phyloP scores from a whole-genome alignment of 2,329 filamentous ascomycete species.

The Zymoseptoria crescenta region DNA sequence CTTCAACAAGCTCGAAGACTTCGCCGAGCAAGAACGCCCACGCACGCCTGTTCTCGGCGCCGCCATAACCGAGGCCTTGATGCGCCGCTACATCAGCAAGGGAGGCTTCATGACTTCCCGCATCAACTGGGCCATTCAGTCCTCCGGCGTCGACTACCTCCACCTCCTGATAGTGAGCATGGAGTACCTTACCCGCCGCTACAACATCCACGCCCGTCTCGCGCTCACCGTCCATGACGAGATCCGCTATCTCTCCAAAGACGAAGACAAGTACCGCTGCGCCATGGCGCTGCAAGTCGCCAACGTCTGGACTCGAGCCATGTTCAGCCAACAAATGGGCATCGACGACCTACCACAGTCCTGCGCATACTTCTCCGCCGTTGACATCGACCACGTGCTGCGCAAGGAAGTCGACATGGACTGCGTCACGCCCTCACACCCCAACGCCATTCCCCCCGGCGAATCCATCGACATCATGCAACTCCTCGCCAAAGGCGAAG shows the following conservation, averaged over 20 bases:
- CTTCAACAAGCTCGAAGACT: constrained; percentile 96
- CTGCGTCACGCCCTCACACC: constrained; percentile 84
- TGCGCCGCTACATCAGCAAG: constrained; percentile 77
- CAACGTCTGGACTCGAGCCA: constrained; percentile 93
- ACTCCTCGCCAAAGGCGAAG: constrained; percentile 65
- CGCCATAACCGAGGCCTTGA: constrained; percentile 91
- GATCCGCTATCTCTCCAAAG: constrained; percentile 83
- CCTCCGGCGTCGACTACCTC: constrained; percentile 91
- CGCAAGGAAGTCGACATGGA: constrained; percentile 98
- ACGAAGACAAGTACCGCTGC: constrained; percentile 77
- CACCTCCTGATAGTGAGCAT: constrained; percentile 88
- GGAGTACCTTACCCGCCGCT: constrained; percentile 84
- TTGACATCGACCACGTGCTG: constrained; percentile 93
- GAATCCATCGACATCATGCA: constrained; percentile 76
- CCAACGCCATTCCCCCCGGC: constrained; percentile 67
- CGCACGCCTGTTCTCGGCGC: constrained; percentile 88
- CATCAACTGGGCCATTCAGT: constrained; percentile 99
- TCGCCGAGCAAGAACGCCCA: constrained; percentile 87
- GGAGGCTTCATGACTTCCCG: constrained; percentile 90
- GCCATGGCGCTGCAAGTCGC: constrained; percentile 90
- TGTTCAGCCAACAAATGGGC: constrained; percentile 95
- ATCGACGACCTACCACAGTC: constrained; percentile 91
- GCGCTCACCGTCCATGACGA: constrained; percentile 96
- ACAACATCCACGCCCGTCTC: constrained; percentile 75
- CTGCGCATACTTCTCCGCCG: constrained; percentile 90